Evolutionary conservation across 208 protist genomes (phyloP).

Genomic region (Crithidia thermophila): DNA sequence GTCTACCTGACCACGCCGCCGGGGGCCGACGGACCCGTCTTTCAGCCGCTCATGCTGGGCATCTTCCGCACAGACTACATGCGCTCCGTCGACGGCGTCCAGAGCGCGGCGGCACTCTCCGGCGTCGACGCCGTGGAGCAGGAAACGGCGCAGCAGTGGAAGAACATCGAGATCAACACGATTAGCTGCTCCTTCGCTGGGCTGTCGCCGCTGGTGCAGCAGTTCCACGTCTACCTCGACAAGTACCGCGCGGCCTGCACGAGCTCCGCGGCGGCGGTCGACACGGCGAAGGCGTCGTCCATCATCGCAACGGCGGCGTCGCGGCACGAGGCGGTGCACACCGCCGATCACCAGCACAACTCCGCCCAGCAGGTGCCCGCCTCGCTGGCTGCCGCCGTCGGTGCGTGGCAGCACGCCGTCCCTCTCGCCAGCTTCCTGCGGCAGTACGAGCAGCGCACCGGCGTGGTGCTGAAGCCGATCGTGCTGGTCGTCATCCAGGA

Average conservation of each 20-base stretch:
- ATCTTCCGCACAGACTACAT: conserved; percentile 97
- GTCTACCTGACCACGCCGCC: conserved; percentile 61
- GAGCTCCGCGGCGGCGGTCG: not conserved
- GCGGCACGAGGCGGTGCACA: conserved; percentile 2
- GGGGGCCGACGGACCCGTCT: conserved; percentile 35
- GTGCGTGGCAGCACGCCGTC: conserved; percentile 36
- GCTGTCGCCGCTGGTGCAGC: conserved; percentile 75
- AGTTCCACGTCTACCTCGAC: conserved; percentile 86
- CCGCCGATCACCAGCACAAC: conserved; percentile 37
- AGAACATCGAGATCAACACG: conserved; percentile 98
- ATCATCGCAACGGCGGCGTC: not conserved
- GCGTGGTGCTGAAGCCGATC: conserved; percentile 37
- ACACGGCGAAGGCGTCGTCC: not conserved
- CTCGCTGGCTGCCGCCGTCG: conserved; percentile 46
- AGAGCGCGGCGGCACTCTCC: not conserved
- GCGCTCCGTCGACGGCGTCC: conserved; percentile 36
- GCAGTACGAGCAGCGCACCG: conserved; percentile 20
- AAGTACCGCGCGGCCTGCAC: conserved; percentile 32
- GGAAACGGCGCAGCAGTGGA: conserved; percentile 53
- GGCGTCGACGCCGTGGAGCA: not conserved
- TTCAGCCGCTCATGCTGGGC: conserved; percentile 88
- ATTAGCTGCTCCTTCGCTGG: conserved; percentile 95
- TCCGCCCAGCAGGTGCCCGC: conserved; percentile 47
- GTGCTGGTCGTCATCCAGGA: conserved; percentile 94
- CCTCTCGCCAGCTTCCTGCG: conserved; percentile 30